Evolutionary conservation across 2,329 filamentous ascomycete genomes (phyloP).

Genomic region (Cercospora sp.): DNA sequence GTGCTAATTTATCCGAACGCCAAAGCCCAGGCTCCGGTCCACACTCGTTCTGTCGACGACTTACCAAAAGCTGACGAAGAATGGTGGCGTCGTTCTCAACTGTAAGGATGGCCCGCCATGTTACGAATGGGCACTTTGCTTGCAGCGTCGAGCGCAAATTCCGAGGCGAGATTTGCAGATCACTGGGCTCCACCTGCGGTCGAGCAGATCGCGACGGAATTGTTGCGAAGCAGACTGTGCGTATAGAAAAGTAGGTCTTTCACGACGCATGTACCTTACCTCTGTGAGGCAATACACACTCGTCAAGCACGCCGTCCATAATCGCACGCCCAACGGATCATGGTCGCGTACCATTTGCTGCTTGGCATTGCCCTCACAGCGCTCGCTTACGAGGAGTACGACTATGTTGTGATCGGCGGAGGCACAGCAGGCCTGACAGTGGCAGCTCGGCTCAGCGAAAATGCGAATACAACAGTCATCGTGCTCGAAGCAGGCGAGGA

Average conservation of each 20-base stretch:
- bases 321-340: not conserved
- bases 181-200: not conserved
- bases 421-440: slow-evolving; percentile 32
- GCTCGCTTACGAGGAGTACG: not conserved
- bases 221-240: not conserved
- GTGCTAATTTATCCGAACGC: not conserved
- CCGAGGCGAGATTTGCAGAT: not conserved
- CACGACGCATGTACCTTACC: not conserved
- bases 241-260: not conserved
- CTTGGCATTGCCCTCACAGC: not conserved
- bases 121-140: not conserved
- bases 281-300: not conserved
- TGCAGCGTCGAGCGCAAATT: not conserved
- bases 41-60: not conserved
- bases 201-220: not conserved
- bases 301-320: not conserved
- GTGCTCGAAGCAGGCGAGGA: slow-evolving; percentile 36
- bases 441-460: slow-evolving; percentile 30
- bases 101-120: not conserved
- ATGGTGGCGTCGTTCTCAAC: not conserved
- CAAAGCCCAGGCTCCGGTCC: not conserved
- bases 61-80: not conserved
- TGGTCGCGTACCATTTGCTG: not conserved
- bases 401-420: slow-evolving; percentile 7
- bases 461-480: slow-evolving; percentile 27